These are phyloP conservation scores for Tephrocybe sp. DNA, from an alignment of 768 basidiomycete genomes.

Conservation along the genomic window DNA sequence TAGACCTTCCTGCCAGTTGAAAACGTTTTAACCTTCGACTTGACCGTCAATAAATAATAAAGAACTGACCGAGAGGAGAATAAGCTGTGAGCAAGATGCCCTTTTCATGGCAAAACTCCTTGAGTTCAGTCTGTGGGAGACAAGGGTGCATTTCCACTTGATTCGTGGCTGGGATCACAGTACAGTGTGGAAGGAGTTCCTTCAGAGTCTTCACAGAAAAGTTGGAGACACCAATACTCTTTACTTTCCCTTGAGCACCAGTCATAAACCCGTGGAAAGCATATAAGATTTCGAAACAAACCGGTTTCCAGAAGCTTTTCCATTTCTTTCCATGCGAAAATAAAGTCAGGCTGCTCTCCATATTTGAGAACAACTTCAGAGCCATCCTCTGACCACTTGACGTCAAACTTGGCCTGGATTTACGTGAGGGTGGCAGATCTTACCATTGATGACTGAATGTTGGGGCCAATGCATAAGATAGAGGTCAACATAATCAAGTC, in stretches of 20 bases:
- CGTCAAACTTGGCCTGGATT: background rate
- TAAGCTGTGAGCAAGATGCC: slow-evolving; percentile 52
- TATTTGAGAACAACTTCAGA: slow-evolving; percentile 1
- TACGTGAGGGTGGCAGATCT: background rate
- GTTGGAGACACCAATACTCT: slow-evolving; percentile 55
- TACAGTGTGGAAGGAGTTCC: slow-evolving; percentile 40
- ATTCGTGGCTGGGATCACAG: slow-evolving; percentile 49
- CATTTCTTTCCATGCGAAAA: slow-evolving; percentile 28
- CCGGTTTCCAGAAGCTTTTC: slow-evolving; percentile 27
- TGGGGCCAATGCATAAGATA: slow-evolving; percentile 22
- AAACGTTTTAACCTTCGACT: background rate
- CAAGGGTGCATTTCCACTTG: slow-evolving; percentile 59
- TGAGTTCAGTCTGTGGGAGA: slow-evolving; percentile 47
- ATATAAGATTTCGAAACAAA: no score
- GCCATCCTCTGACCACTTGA: background rate
- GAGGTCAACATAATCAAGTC: slow-evolving; percentile 41
- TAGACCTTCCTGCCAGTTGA: slow-evolving; percentile 17
- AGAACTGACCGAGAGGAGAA: slow-evolving; percentile 35
- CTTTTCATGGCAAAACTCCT: slow-evolving; percentile 43
- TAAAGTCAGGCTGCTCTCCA: slow-evolving; percentile 25
- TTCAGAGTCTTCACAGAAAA: slow-evolving; percentile 45
- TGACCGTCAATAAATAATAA: no score
- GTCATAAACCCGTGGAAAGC: background rate
- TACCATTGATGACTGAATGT: slow-evolving; percentile 1
- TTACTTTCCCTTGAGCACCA: slow-evolving; percentile 35